phyloP scores from a whole-genome alignment of 345 rosid genomes.

The Abelmoschus esculentus region DNA sequence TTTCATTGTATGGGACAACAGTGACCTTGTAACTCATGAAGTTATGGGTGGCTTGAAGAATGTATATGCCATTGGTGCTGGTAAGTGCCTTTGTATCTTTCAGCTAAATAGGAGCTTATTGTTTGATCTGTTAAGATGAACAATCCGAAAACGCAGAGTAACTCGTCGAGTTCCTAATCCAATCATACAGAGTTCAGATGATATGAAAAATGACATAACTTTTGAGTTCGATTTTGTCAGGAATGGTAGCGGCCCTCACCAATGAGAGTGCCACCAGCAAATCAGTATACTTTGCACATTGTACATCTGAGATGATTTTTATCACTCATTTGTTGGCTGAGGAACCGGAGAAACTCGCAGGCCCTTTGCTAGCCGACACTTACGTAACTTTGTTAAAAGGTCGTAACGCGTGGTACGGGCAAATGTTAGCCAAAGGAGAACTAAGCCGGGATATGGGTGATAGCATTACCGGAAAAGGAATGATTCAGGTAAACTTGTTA shows the following conservation, averaged over 20 bases:
- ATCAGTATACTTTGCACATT: conserved; percentile 61
- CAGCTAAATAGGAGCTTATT: neutral
- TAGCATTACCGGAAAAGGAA: conserved; percentile 73
- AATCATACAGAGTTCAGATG: too few relatives aligned
- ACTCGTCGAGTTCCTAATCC: too few relatives aligned
- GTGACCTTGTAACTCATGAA: conserved; percentile 77
- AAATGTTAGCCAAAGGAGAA: conserved; percentile 65
- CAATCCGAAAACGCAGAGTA: too few relatives aligned
- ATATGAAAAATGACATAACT: neutral
- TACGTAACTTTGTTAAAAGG: conserved; percentile 76
- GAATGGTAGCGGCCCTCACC: conserved; percentile 54
- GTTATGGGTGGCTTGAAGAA: conserved; percentile 84
- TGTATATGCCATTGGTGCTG: conserved; percentile 84
- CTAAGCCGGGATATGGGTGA: conserved; percentile 73
- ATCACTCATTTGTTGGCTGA: conserved; percentile 69
- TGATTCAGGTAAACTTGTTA: conserved; percentile 51
- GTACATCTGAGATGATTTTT: conserved; percentile 82
- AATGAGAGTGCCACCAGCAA: too few relatives aligned
- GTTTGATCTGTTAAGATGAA: neutral
- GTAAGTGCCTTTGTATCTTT: conserved; percentile 22
- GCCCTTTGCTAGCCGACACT: conserved; percentile 75
- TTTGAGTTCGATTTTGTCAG: conserved; percentile 26
- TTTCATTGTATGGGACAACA: conserved; percentile 74
- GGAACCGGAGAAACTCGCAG: conserved; percentile 77
- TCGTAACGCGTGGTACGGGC: conserved; percentile 80